These are phyloP conservation scores for Sporothrix luriei DNA, from an alignment of 2,329 filamentous ascomycete genomes.

Conservation along the genomic window DNA sequence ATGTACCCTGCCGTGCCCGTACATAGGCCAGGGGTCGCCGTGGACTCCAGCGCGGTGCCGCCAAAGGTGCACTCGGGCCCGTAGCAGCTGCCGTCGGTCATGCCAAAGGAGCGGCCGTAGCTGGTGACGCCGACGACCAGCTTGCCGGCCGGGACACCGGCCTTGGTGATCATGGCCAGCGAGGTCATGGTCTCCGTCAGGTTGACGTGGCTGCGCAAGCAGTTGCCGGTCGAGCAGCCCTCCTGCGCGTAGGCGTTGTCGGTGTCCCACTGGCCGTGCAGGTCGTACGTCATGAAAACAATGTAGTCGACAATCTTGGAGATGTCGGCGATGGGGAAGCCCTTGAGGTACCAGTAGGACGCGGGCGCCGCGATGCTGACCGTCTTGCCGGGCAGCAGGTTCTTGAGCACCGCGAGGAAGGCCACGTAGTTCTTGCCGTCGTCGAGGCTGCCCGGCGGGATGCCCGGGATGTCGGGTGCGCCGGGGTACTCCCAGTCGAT, in stretches of 20 bases:
- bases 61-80: conserved; percentile 42
- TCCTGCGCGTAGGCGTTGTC: conserved; percentile 32
- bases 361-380: conserved; percentile 40
- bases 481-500: conserved; percentile 34
- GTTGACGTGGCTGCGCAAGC: conserved; percentile 45
- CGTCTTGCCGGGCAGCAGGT: conserved; percentile 37
- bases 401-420: conserved; percentile 40
- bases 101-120: conserved; percentile 44
- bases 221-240: conserved; percentile 42
- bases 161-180: conserved; percentile 47
- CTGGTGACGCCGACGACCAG: conserved; percentile 42
- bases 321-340: conserved; percentile 41
- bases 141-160: conserved; percentile 40
- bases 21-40: conserved; percentile 42
- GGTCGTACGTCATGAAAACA: conserved; percentile 44
- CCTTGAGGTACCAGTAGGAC: conserved; percentile 43
- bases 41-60: conserved; percentile 38
- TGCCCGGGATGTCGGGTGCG: conserved; percentile 38
- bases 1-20: conserved; percentile 47
- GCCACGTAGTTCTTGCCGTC: conserved; percentile 44
- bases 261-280: conserved; percentile 48
- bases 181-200: conserved; percentile 43
- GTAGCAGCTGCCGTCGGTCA: conserved; percentile 41
- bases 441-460: conserved; percentile 39
- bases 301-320: conserved; percentile 41